These are phyloP conservation scores for Paraleonurus japonicus DNA, from an alignment of 257 asterid species.

Conservation along the genomic window DNA sequence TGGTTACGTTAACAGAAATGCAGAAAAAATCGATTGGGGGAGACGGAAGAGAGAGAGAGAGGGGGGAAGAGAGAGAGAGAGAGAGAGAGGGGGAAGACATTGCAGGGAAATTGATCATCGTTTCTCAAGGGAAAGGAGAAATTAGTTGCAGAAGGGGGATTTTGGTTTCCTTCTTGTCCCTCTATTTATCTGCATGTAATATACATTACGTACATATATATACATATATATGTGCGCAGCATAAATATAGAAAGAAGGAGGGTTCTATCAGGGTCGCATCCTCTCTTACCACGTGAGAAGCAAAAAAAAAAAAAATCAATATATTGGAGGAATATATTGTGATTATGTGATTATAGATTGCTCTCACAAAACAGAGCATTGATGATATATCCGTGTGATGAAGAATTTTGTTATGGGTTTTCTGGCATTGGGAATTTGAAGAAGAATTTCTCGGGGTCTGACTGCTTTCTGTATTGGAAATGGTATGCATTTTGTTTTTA, in stretches of 20 bases:
- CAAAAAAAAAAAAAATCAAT: background rate
- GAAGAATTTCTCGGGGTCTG: constrained; percentile 29
- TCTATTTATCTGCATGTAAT: constrained; percentile 35
- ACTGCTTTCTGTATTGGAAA: constrained; percentile 33
- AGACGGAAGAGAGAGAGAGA: background rate
- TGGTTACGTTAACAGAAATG: constrained; percentile 32
- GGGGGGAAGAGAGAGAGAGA: background rate
- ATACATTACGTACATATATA: constrained; percentile 10
- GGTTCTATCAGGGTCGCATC: constrained; percentile 18
- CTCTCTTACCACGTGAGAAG: constrained; percentile 23
- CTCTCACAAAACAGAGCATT: constrained; percentile 1
- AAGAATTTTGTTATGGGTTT: constrained; percentile 25
- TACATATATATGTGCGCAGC: background rate
- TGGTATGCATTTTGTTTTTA: constrained; percentile 24
- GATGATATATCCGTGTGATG: constrained; percentile 6
- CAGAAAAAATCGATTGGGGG: constrained; percentile 21
- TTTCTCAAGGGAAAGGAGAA: constrained; percentile 2
- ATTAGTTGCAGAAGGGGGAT: constrained; percentile 30
- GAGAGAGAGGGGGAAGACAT: background rate
- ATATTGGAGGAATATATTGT: constrained; percentile 1
- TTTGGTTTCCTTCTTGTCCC: constrained; percentile 32
- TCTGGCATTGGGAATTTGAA: constrained; percentile 31
- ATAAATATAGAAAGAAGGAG: constrained; percentile 20
- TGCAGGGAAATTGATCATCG: background rate
- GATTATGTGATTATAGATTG: constrained; percentile 13